Evolutionary conservation across 805 yeast genomes (phyloP).

Genomic region (Ascoidea tarda): DNA sequence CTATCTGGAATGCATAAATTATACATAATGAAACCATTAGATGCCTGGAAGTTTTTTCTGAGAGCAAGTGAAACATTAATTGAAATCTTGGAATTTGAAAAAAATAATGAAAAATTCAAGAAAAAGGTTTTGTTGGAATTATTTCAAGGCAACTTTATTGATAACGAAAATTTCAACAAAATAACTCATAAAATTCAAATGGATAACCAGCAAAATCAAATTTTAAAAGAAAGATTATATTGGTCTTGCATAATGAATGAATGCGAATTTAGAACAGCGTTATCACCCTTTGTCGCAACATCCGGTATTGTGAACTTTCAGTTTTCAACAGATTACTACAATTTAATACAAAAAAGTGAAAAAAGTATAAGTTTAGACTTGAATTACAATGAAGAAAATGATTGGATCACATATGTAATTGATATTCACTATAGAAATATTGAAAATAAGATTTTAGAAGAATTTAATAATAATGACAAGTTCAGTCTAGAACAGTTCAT

Average conservation of each 20-base stretch:
- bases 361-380: background rate
- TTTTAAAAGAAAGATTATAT: slow-evolving; percentile 6
- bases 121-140: too few species aligned
- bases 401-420: background rate
- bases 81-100: slow-evolving; percentile 4
- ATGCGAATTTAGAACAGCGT: slow-evolving; percentile 6
- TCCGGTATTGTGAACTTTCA: slow-evolving; percentile 7
- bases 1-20: slow-evolving; percentile 7
- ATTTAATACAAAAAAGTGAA: too few species aligned
- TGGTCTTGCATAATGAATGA: slow-evolving; percentile 10
- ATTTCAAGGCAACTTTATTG: background rate
- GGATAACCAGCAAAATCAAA: background rate
- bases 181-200: too few species aligned
- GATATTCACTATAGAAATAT: background rate
- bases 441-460: background rate
- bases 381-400: background rate
- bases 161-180: too few species aligned
- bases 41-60: slow-evolving; percentile 7
- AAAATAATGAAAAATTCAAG: background rate
- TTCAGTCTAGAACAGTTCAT: background rate
- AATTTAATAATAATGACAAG: background rate
- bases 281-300: slow-evolving; percentile 6
- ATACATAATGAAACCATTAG: slow-evolving; percentile 8
- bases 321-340: too few species aligned
- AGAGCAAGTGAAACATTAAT: slow-evolving; percentile 6